Evolutionary conservation across 2,329 filamentous ascomycete species (phyloP).

Genomic region (Colletotrichum lentis): DNA sequence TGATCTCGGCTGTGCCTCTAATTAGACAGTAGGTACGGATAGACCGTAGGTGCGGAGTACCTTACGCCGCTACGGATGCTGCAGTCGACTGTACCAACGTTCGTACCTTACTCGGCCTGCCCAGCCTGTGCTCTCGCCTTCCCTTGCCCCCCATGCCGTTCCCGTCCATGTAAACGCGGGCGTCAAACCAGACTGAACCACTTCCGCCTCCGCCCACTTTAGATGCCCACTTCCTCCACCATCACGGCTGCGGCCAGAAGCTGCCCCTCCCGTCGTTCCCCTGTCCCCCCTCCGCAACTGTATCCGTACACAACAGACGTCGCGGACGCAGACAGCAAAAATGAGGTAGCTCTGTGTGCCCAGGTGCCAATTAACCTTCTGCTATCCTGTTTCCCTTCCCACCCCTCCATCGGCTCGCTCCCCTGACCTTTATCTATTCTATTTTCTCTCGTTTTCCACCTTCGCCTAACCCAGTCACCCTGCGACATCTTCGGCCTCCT

Average conservation of each 20-base stretch:
- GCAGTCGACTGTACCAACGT: conserved; percentile 3
- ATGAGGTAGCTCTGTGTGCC: conserved; percentile 1
- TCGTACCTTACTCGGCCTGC: conserved; percentile 10
- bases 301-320: conserved; percentile 7
- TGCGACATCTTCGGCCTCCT: conserved; percentile 7
- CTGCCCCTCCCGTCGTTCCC: conserved; percentile 9
- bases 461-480: neutral
- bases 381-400: conserved; percentile 8
- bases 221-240: conserved; percentile 18
- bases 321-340: conserved; percentile 9
- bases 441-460: neutral
- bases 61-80: neutral
- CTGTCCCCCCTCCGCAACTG: conserved; percentile 9
- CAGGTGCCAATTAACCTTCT: conserved; percentile 1
- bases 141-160: conserved; percentile 28
- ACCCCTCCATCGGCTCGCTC: neutral
- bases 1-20: neutral
- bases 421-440: neutral
- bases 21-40: neutral
- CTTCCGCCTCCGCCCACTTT: conserved; percentile 25
- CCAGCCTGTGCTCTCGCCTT: conserved; percentile 6
- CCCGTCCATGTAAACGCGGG: conserved; percentile 35
- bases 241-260: conserved; percentile 31
- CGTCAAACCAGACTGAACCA: conserved; percentile 30
- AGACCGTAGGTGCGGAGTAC: too few relatives aligned